Percentiles rank a stretch among this genome's conserved stretches.
Evolutionary conservation across 1,139 yeast genomes (phyloP).

Genomic region (Zygosaccharomyces sapae): DNA sequence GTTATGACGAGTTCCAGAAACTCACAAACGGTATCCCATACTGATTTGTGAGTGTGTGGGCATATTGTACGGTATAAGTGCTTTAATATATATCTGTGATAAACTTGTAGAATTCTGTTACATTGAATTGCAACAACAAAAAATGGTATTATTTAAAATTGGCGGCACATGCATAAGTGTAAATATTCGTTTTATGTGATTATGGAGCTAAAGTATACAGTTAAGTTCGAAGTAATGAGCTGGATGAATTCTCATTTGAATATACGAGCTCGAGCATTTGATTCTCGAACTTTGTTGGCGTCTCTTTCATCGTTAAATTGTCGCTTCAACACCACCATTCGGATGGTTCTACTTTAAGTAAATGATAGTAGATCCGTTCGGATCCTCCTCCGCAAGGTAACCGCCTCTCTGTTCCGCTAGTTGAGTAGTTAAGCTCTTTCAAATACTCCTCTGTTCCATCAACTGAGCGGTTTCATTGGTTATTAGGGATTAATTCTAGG

Average conservation of each 20-base stretch:
- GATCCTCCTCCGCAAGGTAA: neutral
- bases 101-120: too few relatives aligned
- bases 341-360: neutral
- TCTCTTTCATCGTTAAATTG: neutral
- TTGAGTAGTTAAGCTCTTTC: neutral
- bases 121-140: too few relatives aligned
- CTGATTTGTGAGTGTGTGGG: slow-evolving; percentile 28
- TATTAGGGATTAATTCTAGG: neutral
- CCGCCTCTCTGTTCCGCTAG: neutral
- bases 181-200: neutral
- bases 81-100: too few relatives aligned
- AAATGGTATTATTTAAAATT: neutral
- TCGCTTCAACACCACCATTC: neutral
- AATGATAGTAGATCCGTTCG: neutral
- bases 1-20: slow-evolving; percentile 96
- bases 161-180: neutral
- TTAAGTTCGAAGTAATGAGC: too few relatives aligned
- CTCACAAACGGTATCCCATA: slow-evolving; percentile 95
- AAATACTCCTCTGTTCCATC: neutral
- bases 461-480: neutral
- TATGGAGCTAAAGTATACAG: neutral
- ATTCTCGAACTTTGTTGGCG: too few relatives aligned
- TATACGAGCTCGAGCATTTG: too few relatives aligned
- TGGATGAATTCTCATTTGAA: too few relatives aligned
- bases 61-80: too few relatives aligned